A percentile compares a stretch with the other conserved stretches of the same genome.
phyloP scores from a whole-genome alignment of 2,329 filamentous ascomycete species.

The Penicillium concentricum region DNA sequence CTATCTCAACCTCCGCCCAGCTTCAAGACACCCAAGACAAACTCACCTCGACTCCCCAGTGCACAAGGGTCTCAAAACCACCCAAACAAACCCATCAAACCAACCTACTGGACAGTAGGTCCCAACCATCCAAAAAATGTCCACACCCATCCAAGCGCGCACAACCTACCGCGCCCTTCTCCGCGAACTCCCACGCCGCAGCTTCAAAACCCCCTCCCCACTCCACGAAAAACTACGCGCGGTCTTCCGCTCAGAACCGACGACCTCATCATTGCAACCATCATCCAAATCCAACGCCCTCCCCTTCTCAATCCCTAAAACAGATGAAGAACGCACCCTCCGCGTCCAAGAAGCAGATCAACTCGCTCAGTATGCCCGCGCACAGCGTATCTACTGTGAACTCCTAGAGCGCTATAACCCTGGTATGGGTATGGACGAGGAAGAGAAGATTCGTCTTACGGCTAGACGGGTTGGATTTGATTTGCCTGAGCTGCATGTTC shows the following conservation, averaged over 20 bases:
- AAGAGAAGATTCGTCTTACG: slow-evolving; percentile 77
- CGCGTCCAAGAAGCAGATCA: slow-evolving; percentile 65
- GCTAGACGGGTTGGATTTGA: slow-evolving; percentile 89
- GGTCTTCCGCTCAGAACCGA: slow-evolving; percentile 51
- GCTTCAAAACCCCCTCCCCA: slow-evolving; percentile 62
- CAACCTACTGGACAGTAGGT: background rate
- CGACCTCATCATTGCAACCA: slow-evolving; percentile 19
- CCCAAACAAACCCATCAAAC: background rate
- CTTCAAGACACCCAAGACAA: background rate
- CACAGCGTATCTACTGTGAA: slow-evolving; percentile 80
- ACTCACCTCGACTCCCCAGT: background rate
- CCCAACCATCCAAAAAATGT: slow-evolving; percentile 18
- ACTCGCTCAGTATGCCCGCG: slow-evolving; percentile 73
- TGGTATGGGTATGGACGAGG: slow-evolving; percentile 81
- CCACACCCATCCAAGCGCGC: slow-evolving; percentile 51
- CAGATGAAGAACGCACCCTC: slow-evolving; percentile 18
- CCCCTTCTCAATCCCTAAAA: slow-evolving; percentile 15
- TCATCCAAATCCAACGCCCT: background rate
- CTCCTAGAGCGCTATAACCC: slow-evolving; percentile 92
- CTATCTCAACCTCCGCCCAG: background rate
- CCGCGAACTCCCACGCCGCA: slow-evolving; percentile 78
- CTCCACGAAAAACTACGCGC: slow-evolving; percentile 69
- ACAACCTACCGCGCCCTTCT: slow-evolving; percentile 85
- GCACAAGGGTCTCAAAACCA: background rate
- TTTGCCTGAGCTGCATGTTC: slow-evolving; percentile 64